These are phyloP conservation scores for Leptographium galeiforme DNA, from an alignment of 2,329 filamentous ascomycete genomes.

Conservation along the genomic window DNA sequence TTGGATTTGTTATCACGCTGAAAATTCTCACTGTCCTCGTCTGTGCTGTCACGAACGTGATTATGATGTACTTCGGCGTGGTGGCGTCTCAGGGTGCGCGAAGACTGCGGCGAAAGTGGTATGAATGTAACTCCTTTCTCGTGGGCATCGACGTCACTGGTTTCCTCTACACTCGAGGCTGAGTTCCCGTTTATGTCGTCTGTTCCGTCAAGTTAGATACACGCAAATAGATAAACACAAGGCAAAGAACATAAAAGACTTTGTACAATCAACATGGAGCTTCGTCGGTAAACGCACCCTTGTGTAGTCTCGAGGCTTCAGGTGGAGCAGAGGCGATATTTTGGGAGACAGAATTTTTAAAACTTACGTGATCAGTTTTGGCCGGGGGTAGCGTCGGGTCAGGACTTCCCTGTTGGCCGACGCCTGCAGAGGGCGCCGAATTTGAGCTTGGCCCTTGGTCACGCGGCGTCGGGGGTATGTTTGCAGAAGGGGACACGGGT, in stretches of 20 bases:
- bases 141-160: constrained; percentile 7
- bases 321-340: neutral
- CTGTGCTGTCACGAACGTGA: neutral
- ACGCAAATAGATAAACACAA: too few relatives aligned
- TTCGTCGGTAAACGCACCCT: constrained; percentile 8
- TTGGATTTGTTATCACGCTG: too few relatives aligned
- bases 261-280: neutral
- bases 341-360: constrained; percentile 3
- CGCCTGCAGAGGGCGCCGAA: neutral
- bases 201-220: neutral
- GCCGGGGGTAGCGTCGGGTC: neutral
- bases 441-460: neutral
- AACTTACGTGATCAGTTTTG: constrained; percentile 13
- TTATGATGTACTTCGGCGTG: constrained; percentile 14
- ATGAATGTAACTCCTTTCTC: constrained; percentile 32
- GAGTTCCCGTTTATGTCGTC: constrained; percentile 7
- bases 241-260: neutral
- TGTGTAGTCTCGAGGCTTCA: constrained; percentile 1
- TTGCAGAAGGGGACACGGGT: neutral
- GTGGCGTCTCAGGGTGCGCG: constrained; percentile 29
- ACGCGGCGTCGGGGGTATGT: neutral
- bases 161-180: constrained; percentile 3
- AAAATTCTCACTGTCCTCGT: too few relatives aligned
- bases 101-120: constrained; percentile 36
- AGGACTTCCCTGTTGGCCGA: neutral